phyloP scores from a whole-genome alignment of 2,329 filamentous ascomycete genomes.

The Verticillium dahliae region DNA sequence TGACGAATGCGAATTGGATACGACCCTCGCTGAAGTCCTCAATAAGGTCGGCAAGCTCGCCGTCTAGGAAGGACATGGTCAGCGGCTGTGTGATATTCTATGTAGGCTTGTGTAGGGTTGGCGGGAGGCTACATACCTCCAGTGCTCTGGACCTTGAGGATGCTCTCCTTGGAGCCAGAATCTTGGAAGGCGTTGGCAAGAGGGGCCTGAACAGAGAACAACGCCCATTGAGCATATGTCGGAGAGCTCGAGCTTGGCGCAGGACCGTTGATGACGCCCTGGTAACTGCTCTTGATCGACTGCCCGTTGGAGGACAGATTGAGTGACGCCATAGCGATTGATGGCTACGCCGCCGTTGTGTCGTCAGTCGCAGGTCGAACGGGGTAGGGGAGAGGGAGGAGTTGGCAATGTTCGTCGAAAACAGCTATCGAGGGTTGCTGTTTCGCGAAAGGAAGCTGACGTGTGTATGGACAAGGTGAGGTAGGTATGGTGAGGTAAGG shows the following conservation, averaged over 20 bases:
- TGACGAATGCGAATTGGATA: conserved; percentile 94
- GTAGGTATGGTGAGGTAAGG: too few species aligned
- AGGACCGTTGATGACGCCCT: conserved; percentile 48
- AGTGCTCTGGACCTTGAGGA: conserved; percentile 88
- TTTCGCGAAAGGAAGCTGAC: conserved; percentile 9
- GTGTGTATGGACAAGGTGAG: conserved; percentile 1
- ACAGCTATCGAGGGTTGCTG: background rate
- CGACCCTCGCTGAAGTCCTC: conserved; percentile 97
- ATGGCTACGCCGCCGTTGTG: conserved; percentile 1
- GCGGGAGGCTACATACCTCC: conserved; percentile 54
- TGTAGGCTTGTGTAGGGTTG: background rate
- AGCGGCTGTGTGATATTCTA: background rate
- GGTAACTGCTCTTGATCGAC: conserved; percentile 78
- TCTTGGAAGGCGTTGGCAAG: conserved; percentile 92
- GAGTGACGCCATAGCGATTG: conserved; percentile 63
- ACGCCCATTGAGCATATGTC: conserved; percentile 86
- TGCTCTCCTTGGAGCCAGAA: conserved; percentile 78
- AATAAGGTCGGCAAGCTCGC: conserved; percentile 80
- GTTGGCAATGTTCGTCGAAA: background rate
- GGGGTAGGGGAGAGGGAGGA: background rate
- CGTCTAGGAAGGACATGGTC: conserved; percentile 52
- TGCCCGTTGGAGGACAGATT: conserved; percentile 75
- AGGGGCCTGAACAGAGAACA: conserved; percentile 89
- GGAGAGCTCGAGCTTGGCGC: conserved; percentile 56
- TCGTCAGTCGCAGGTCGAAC: conserved; percentile 1